Conservation (phyloP, 2,329 filamentous ascomycete species). For the Trichoderma afroharzianum region DNA sequence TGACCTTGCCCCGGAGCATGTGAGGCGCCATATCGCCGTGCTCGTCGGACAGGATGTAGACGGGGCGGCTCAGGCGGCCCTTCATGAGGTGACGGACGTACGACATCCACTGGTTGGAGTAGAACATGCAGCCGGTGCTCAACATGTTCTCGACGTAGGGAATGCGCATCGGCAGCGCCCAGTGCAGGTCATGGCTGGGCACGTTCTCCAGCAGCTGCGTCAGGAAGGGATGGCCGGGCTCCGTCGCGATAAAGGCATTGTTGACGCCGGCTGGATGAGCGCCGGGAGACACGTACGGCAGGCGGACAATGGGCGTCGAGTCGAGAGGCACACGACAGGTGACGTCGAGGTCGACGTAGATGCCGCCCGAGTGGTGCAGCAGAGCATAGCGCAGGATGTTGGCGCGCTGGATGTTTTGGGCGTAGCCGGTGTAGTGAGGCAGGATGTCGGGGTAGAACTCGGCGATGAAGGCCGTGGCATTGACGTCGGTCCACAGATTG, state of each 20-base stretch:
- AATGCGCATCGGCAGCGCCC: slow-evolving; percentile 25
- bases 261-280: slow-evolving; percentile 26
- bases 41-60: slow-evolving; percentile 20
- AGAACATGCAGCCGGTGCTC: slow-evolving; percentile 28
- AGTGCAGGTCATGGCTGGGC: slow-evolving; percentile 24
- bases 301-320: slow-evolving; percentile 20
- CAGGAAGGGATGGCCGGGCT: slow-evolving; percentile 22
- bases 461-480: slow-evolving; percentile 23
- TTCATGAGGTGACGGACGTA: slow-evolving; percentile 20
- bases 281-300: slow-evolving; percentile 23
- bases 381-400: slow-evolving; percentile 25
- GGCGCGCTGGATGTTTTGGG: slow-evolving; percentile 25
- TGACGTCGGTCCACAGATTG: slow-evolving; percentile 25
- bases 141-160: slow-evolving; percentile 29
- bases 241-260: slow-evolving; percentile 24
- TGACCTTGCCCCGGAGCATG: slow-evolving; percentile 25
- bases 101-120: slow-evolving; percentile 26
- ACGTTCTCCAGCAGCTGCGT: slow-evolving; percentile 19
- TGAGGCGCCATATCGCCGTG: slow-evolving; percentile 23
- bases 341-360: slow-evolving; percentile 27
- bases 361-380: slow-evolving; percentile 24
- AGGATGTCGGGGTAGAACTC: slow-evolving; percentile 23
- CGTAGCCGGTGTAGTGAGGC: slow-evolving; percentile 23
- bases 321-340: slow-evolving; percentile 23
- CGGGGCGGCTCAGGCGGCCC: slow-evolving; percentile 7